phyloP scores from a whole-genome alignment of 2,329 filamentous ascomycete species.

The Paracoccidioides brasiliensis region DNA sequence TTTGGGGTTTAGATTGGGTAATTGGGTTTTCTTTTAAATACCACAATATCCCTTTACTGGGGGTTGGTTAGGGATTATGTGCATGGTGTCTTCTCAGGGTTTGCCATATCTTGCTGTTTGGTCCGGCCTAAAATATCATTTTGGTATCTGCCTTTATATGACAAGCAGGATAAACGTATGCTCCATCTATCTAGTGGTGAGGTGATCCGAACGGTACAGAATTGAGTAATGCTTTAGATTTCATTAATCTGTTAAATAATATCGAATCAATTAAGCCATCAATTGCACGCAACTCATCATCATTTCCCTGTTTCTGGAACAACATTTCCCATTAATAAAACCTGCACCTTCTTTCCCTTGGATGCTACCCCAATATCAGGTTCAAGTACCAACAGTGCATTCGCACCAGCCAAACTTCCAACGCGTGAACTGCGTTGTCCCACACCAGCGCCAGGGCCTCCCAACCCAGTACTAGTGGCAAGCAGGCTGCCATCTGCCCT shows the following conservation, averaged over 20 bases:
- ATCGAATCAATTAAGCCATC: not conserved
- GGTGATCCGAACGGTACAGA: not conserved
- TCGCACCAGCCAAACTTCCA: slow-evolving; percentile 76
- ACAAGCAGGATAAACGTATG: not conserved
- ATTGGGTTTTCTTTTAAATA: not conserved
- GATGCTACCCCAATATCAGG: slow-evolving; percentile 41
- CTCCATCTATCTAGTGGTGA: not conserved
- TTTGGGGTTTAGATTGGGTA: not conserved
- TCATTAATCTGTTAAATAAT: not conserved
- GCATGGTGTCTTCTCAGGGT: not conserved
- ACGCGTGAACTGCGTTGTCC: slow-evolving; percentile 76
- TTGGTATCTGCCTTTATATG: not conserved
- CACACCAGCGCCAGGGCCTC: slow-evolving; percentile 15
- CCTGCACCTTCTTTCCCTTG: slow-evolving; percentile 60
- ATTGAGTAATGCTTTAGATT: not conserved
- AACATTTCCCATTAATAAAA: slow-evolving; percentile 59
- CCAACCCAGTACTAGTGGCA: slow-evolving; percentile 69
- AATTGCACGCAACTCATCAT: not conserved
- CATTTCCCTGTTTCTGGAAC: slow-evolving; percentile 3
- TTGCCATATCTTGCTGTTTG: not conserved
- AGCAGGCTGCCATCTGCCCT: slow-evolving; percentile 51
- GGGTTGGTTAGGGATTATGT: not conserved
- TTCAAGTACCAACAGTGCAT: slow-evolving; percentile 60
- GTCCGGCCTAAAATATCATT: not conserved
- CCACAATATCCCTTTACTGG: not conserved